Base-by-base conservation (phyloP, 345 rosid species). In the Toxicodendron radicans region DNA sequence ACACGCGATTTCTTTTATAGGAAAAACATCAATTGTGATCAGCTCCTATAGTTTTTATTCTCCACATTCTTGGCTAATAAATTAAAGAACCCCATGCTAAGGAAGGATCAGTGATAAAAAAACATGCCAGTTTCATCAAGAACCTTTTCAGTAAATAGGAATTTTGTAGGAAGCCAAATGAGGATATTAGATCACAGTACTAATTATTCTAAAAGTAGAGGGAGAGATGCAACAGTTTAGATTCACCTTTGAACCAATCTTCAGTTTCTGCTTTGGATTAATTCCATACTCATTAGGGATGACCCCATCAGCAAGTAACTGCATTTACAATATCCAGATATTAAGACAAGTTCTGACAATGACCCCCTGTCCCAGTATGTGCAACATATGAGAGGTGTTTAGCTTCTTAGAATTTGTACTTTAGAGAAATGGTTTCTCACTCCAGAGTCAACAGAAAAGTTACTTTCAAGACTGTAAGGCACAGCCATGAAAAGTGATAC, bases 291-390 rank as follows among this genome's bases (percentile, higher is more conserved):
- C 99, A 71, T 95, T 95, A 71, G 99, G 99, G 61, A 95, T 91
- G 74, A 95, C 98, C 79, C 98, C 97, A 85, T 95, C 99, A 73
- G 99, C 99, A 63, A 95, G 98, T 76, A 88, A 76, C 98, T 95
- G 87, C 81, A 86, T 80, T 20, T 83, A 82, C 62, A 85, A 72
- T 65, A 75, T 51, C 66, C 70, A 77, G 75, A 72, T 43, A 51
- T 54, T 76, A 30, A 74, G 53, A 56, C 24, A 30, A 71, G 46
- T 32, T 48, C 49, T 21, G 38, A 46, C 18, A 13, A 24, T 70
- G 46, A 70, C 38, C 75, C 66, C 30, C n/a, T 56, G 57, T 53
- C 32, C 53, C 70, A 56, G 54, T 48, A 72, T 32, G 18, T 70
- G 38, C 23, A 74, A 73, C 21, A n/a, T 41, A 23, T 12, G 38